Evolutionary conservation across 1,284 basidiomycete genomes (phyloP), one percentile per base, ranked within the genome.

Genomic region (Coniferiporia weirii): DNA sequence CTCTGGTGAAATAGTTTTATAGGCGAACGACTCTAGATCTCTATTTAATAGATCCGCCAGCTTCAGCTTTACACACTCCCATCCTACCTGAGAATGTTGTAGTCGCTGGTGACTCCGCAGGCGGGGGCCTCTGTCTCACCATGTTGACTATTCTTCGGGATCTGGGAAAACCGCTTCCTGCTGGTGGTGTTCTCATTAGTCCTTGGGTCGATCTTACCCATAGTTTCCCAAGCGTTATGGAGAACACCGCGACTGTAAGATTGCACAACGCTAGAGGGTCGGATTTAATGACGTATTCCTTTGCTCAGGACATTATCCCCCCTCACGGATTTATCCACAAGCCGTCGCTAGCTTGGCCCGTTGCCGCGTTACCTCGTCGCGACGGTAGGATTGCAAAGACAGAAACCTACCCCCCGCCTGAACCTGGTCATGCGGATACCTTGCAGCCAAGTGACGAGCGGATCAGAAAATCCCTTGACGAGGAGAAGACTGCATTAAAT

Each of bases 141-240:
- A 73, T 85, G 1, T 72, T 95, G 2, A 85, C 88, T 36, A 77
- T 94, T 35, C 75, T 95, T 4, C 81, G 93, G 8, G 93, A 96
- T 68, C 74, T 88, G 56, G 85, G 82, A 0, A 67, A 90, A 17
- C 85, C 88, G 0, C 73, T 85, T 64, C 91, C 92, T 0, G 87
- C 89, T 1, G 91, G 91, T 2, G 87, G 84, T 0, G 81, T 89
- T 0, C 73, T 91, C 17, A 88, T 93, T 63, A 87, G 85, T 61
- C 89, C 89, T 1, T 91, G 88, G 88, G 85, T 88, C 10, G 92
- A 95, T 69, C 73, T 95, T 40, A 93, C 91, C 0, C 92, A 95
- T 67, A 89, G 84, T 52, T 93, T 95, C 66, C 89, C 89, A 0
- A 90, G 87, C 54, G 83, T 95, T 43, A 78, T 91, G 75, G 67